Base-by-base conservation (phyloP, 2,329 filamentous ascomycete species). In the Talaromyces sp. region DNA sequence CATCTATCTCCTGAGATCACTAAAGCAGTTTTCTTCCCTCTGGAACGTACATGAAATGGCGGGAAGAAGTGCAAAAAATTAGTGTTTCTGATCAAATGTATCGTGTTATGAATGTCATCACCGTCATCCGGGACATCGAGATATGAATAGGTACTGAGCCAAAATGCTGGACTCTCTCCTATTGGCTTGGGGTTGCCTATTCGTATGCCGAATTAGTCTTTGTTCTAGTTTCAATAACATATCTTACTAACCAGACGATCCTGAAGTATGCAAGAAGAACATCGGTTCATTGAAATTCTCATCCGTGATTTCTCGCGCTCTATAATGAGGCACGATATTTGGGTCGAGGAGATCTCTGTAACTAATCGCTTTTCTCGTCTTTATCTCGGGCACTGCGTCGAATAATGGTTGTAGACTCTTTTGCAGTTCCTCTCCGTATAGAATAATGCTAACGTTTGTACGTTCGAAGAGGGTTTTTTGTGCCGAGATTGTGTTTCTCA, bases 101-200 rank as follows among this genome's bases (percentile, higher is more conserved):
- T 36, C 19, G 36, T 40, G 25, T 46, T 55, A 13, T 56, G 52
- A 11, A 46, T 19, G 13, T 52, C 48, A 11, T 43, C 45, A 25
- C 33, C 45, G 40, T 61, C 51, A 2, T 50, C 19, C 15, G 56
- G 59, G 21, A 58, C 43, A 13, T 51, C 46, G 31, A 52, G 11
- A 15, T 35, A n/a, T 9, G 36, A 15, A 39, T 36, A 37, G 17
- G 48, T 19, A 22, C 37, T 11, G n/a, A 55, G 45, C 31, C 53
- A 55, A 21, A 55, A 53, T 37, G 37, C 56, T 15, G 56, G 31
- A 9, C 51, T 61, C 5, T 51, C 13, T 15, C 51, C 56, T 21
- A 61, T 19, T 35, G 59, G 59, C 19, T 61, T 61, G 8, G 59
- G 59, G 40, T 61, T 61, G 2, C 59, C 59, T 61, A 19, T 13